A percentile compares a stretch with the other conserved stretches of the same genome.
These are phyloP conservation scores for Agrocybe praecox DNA, from an alignment of 768 basidiomycete genomes.

Conservation along the genomic window DNA sequence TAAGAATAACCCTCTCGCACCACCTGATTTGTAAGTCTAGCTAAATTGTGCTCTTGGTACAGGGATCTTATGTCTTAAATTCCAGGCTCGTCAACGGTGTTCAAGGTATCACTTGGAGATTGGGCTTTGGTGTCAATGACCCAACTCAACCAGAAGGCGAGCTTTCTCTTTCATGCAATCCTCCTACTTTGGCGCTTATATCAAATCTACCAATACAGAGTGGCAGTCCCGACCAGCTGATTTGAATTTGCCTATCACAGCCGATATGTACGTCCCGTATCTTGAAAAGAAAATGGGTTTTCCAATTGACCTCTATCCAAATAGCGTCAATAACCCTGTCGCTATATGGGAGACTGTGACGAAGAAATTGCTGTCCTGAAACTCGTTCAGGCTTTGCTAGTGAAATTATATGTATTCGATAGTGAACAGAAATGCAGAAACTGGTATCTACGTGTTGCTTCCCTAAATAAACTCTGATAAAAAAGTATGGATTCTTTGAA, in stretches of 20 bases:
- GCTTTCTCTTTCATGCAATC: constrained; percentile 1
- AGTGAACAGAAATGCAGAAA: neutral
- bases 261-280: constrained; percentile 42
- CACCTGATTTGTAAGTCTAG: constrained; percentile 57
- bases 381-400: neutral
- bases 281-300: constrained; percentile 12
- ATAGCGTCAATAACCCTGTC: constrained; percentile 57
- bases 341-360: constrained; percentile 57
- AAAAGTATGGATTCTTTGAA: neutral
- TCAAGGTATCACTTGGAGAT: constrained; percentile 66
- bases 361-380: constrained; percentile 22
- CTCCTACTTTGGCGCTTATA: neutral
- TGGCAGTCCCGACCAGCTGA: constrained; percentile 63
- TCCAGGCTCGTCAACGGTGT: constrained; percentile 54
- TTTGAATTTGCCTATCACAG: constrained; percentile 53
- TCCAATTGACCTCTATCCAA: neutral
- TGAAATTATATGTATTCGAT: neutral
- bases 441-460: too few relatives aligned
- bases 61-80: neutral
- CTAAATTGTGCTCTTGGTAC: neutral
- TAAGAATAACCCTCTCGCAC: constrained; percentile 58
- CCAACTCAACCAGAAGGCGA: constrained; percentile 59
- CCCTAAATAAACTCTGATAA: too few relatives aligned
- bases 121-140: constrained; percentile 58
- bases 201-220: constrained; percentile 39